A percentile compares a stretch with the other conserved stretches of the same genome.
Evolutionary conservation across 495 filamentous ascomycete genomes (phyloP).

Genomic region (Venustampulla echinocandica): DNA sequence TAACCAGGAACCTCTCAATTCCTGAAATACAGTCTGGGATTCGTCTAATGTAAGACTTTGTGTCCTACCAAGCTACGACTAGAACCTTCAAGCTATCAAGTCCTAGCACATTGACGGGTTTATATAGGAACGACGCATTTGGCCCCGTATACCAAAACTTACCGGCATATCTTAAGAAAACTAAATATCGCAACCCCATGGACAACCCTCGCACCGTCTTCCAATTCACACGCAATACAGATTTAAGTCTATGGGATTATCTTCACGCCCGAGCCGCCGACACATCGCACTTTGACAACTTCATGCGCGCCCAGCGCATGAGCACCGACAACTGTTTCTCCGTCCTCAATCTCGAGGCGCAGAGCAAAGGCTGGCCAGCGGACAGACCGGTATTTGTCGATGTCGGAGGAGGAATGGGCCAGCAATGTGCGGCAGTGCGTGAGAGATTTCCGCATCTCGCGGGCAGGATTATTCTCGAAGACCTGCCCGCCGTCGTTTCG

Average conservation of each 20-base stretch:
- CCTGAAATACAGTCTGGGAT: background rate
- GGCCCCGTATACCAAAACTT: constrained; percentile 4
- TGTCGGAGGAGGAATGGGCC: constrained; percentile 45
- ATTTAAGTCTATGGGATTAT: background rate
- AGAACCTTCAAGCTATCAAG: background rate
- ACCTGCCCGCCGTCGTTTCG: background rate
- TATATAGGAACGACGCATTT: background rate
- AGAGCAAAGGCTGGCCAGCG: background rate
- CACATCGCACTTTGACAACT: background rate
- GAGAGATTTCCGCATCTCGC: constrained; percentile 25
- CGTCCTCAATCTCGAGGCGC: background rate
- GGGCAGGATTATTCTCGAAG: background rate
- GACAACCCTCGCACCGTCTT: background rate
- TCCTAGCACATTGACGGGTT: background rate
- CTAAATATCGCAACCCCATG: background rate
- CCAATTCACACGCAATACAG: constrained; percentile 2
- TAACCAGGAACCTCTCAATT: background rate
- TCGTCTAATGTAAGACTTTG: background rate
- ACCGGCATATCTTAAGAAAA: constrained; percentile 1
- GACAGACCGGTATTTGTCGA: constrained; percentile 37
- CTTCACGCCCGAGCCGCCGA: background rate
- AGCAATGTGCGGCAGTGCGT: constrained; percentile 39
- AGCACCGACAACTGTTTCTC: background rate
- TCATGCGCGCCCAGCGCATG: background rate
- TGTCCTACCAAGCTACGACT: background rate